phyloP scores from a whole-genome alignment of 2,329 filamentous ascomycete genomes.

The Aureobasidium leucospermi region DNA sequence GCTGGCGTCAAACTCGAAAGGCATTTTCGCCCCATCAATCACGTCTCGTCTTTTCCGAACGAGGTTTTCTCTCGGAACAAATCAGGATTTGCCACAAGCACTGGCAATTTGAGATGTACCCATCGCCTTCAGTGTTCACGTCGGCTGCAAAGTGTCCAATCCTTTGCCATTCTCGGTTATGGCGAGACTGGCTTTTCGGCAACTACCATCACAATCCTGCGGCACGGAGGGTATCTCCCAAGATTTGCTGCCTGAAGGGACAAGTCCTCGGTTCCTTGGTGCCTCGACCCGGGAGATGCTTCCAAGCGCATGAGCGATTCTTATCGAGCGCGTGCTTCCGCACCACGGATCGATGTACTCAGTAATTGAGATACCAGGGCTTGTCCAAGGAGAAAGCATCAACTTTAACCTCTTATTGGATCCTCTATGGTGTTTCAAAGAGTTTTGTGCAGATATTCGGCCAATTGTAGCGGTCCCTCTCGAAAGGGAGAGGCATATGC shows the following conservation, averaged over 20 bases:
- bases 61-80: neutral
- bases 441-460: too few species aligned
- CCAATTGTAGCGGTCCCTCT: too few species aligned
- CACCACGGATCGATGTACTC: too few species aligned
- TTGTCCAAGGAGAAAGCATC: too few species aligned
- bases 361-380: too few species aligned
- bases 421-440: too few species aligned
- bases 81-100: neutral
- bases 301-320: too few species aligned
- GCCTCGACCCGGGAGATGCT: neutral
- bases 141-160: neutral
- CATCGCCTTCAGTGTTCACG: neutral
- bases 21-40: slow-evolving; percentile 1
- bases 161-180: neutral
- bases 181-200: neutral
- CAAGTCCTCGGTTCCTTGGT: neutral
- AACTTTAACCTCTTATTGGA: too few species aligned
- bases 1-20: slow-evolving; percentile 10
- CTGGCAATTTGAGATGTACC: neutral
- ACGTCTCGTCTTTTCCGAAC: neutral
- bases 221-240: slow-evolving; percentile 2
- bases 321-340: too few species aligned
- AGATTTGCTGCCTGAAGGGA: neutral
- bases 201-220: neutral
- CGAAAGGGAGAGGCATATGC: too few species aligned